Evolutionary conservation across 192 early-diverging fungal species (phyloP).

Genomic region (Coemansia biformis): DNA sequence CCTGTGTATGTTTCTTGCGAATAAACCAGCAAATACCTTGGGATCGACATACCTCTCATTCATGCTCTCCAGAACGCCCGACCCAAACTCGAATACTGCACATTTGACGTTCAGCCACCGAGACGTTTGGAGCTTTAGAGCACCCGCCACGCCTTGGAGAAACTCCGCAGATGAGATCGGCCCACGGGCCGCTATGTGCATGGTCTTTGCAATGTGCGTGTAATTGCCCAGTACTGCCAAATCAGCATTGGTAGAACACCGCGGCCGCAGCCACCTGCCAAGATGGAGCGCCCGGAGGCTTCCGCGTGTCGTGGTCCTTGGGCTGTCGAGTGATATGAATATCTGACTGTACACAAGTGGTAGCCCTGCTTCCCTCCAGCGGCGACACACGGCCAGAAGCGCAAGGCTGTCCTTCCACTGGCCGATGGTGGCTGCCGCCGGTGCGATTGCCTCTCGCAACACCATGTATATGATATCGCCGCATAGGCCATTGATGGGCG

Average conservation of each 20-base stretch:
- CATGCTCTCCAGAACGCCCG: background rate
- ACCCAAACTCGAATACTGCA: slow-evolving; percentile 5
- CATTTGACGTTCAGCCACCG: background rate
- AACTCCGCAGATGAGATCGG: background rate
- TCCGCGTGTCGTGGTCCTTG: background rate
- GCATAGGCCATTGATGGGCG: background rate
- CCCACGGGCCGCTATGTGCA: background rate
- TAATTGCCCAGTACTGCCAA: background rate
- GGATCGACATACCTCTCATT: background rate
- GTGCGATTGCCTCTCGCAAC: background rate
- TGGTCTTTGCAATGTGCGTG: background rate
- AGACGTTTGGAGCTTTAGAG: slow-evolving; percentile 2
- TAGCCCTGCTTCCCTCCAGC: slow-evolving; percentile 1
- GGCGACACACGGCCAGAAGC: slow-evolving; percentile 5
- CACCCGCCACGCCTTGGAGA: background rate
- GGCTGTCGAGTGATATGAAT: background rate
- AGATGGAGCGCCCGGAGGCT: background rate
- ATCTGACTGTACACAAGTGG: slow-evolving; percentile 1
- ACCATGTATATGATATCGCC: slow-evolving; percentile 6
- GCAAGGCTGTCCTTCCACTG: slow-evolving; percentile 3
- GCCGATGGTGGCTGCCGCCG: background rate
- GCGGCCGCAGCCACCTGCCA: background rate
- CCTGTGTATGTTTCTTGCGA: background rate
- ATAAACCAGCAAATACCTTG: background rate
- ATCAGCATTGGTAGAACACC: background rate